Conservation (phyloP, 805 yeast species). For the Lipomyces mesembrius region DNA sequence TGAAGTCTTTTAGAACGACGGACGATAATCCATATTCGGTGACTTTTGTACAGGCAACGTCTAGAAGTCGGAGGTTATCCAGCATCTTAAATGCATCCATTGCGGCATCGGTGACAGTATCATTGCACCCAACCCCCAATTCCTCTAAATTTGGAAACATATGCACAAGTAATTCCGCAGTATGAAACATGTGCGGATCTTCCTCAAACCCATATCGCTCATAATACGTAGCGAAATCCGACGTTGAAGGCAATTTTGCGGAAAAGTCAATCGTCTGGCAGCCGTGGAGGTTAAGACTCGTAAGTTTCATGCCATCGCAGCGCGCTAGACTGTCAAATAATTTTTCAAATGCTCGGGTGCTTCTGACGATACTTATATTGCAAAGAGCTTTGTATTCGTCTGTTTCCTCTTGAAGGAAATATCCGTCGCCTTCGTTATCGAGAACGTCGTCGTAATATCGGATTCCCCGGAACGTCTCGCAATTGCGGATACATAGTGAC, state of each 20-base stretch:
- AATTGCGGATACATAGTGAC: conserved; percentile 14
- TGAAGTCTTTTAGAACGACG: neutral
- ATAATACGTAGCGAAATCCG: conserved; percentile 18
- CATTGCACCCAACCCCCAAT: conserved; percentile 17
- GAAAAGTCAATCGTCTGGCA: conserved; percentile 16
- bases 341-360: neutral
- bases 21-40: conserved; percentile 3
- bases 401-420: conserved; percentile 14
- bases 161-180: conserved; percentile 16
- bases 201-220: conserved; percentile 17
- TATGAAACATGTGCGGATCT: conserved; percentile 6
- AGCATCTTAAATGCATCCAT: conserved; percentile 15
- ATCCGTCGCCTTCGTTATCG: conserved; percentile 29
- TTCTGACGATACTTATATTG: conserved; percentile 15
- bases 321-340: conserved; percentile 26
- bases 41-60: conserved; percentile 5
- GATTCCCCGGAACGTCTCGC: conserved; percentile 18
- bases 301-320: conserved; percentile 13
- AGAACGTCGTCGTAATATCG: conserved; percentile 24
- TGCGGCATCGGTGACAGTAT: conserved; percentile 13
- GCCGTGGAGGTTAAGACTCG: conserved; percentile 17
- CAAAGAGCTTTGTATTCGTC: conserved; percentile 15
- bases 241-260: conserved; percentile 1
- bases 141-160: conserved; percentile 21
- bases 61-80: conserved; percentile 11